Evolutionary conservation across 805 yeast genomes (phyloP), one percentile per base, ranked within the genome.

Genomic region (Myxozyma vanderwaltii): DNA sequence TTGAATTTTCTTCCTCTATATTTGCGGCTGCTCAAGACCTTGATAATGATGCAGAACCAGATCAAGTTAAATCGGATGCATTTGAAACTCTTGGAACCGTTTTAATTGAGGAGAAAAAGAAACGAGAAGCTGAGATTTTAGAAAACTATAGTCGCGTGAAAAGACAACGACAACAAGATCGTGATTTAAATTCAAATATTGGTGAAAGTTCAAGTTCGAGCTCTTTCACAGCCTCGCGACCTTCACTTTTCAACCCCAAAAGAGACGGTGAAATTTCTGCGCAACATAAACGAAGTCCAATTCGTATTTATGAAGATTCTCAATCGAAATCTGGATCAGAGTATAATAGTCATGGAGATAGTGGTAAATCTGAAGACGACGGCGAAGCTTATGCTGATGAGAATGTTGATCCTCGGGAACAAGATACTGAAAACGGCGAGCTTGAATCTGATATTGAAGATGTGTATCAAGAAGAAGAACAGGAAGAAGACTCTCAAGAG

Each of bases 291-390:
- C 27, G 29, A 24, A 56, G 56, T 39, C 55, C 52, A 1, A 33
- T 56, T 39, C 48, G 41, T 2, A 40, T 56, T 10, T 56, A 36
- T 27, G 60, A 56, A 39, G 60, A 56, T 24, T 41, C 60, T 7
- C 47, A 51, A 38, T 56, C 60, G 6, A 26, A 52, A 15, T 56
- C 60, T 2, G 60, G 56, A 12, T 56, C 60, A 24, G 60, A 56
- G 49, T 51, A 44, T 24, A 40, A 46, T 31, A 41, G 35, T n/a
- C n/a, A 51, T n/a, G 51, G 45, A 7, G 59, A 38, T 6, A 49
- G 54, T 29, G 40, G 24, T 10, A 13, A 38, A 15, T 35, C 47
- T 31, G 56, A 52, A 27, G 56, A 51, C 29, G 60, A 46, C 36
- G 46, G 43, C 12, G 56, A 53, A 13, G 43, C 26, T 13, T 55